Evolutionary conservation across 495 filamentous ascomycete species (phyloP).

Genomic region (Pyronema omphalodes): DNA sequence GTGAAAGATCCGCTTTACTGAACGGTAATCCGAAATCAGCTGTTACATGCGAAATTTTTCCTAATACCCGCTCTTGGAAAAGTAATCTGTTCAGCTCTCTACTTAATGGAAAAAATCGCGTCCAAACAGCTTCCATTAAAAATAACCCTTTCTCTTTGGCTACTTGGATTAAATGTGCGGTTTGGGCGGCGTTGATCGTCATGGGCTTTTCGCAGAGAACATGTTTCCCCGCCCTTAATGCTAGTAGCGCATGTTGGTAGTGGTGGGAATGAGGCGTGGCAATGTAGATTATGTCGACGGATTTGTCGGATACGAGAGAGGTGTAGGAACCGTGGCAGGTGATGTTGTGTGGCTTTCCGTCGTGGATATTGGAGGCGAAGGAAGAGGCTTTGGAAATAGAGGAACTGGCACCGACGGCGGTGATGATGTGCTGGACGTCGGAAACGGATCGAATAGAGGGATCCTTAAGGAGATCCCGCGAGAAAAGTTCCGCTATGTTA

Average conservation of each 20-base stretch:
- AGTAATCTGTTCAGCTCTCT: slow-evolving; percentile 50
- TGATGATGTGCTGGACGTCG: slow-evolving; percentile 61
- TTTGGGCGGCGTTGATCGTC: slow-evolving; percentile 72
- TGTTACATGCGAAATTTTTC: slow-evolving; percentile 55
- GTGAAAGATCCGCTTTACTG: too few species aligned
- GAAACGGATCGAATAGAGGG: slow-evolving; percentile 49
- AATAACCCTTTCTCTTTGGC: slow-evolving; percentile 70
- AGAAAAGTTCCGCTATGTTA: slow-evolving; percentile 38
- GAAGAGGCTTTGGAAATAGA: slow-evolving; percentile 45
- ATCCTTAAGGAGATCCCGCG: slow-evolving; percentile 63
- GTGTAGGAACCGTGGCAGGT: slow-evolving; percentile 67
- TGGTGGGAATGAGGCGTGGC: slow-evolving; percentile 93
- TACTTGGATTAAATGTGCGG: slow-evolving; percentile 51
- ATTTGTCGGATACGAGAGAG: slow-evolving; percentile 54
- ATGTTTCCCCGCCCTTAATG: slow-evolving; percentile 64
- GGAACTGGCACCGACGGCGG: slow-evolving; percentile 66
- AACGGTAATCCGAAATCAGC: slow-evolving; percentile 36
- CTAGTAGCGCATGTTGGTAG: slow-evolving; percentile 76
- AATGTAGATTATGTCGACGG: slow-evolving; percentile 79
- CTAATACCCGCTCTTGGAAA: slow-evolving; percentile 49
- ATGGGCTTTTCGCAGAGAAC: slow-evolving; percentile 90
- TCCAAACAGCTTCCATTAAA: slow-evolving; percentile 96
- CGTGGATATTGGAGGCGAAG: slow-evolving; percentile 45
- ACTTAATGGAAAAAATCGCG: slow-evolving; percentile 69
- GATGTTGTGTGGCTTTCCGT: slow-evolving; percentile 40